Evolutionary conservation across 345 rosid genomes (phyloP), one percentile per base, ranked within the genome.

Genomic region (Triadica sebifera): DNA sequence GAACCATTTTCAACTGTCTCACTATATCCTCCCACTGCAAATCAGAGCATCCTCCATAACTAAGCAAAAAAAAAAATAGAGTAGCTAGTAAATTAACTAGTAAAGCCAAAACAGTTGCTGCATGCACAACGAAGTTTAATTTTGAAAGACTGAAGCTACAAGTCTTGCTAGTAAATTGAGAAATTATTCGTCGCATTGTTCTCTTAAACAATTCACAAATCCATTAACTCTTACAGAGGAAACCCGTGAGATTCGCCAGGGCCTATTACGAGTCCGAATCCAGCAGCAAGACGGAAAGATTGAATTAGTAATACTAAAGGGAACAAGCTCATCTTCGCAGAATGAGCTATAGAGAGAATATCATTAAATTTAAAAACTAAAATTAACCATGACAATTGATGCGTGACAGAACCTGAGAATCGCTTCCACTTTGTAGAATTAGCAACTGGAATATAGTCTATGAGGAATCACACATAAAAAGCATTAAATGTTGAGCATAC

Each of bases 381-480:
- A 75, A n/a, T 25, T 7, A 62, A 47, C 24, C 12, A 19, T 10
- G 8, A 61, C 1, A 41, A 20, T 51, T 16, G 58, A 37, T 9
- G 11, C 16, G 37, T 19, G 29, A 29, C 8, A 34, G 55, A 20
- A 89, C 96, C 97, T 91, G 74, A 93, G 56, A 83, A 93, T 86
- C 41, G 97, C 98, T 82, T 93, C 98, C 60, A 93, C 91, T 74
- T 89, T 91, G 84, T 93, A 93, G 77, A 93, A 93, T 49, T 77
- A 4, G 95, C 83, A 77, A 90, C 97, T 15, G 95, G 95, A 20
- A 86, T 38, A 50, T 86, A 90, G 63, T 84, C 93, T 85, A 62
- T 67, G 5, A 47, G 50, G 11, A 79, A 75, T 24, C 22, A 61
- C 77, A 66, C 25, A 22, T 34, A 38, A 5, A 55, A 53, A 47